A percentile compares a stretch with the other conserved stretches of the same genome.
These are phyloP conservation scores for Gilbertella persicaria DNA, from an alignment of 371 early-diverging fungal genomes.

Conservation along the genomic window DNA sequence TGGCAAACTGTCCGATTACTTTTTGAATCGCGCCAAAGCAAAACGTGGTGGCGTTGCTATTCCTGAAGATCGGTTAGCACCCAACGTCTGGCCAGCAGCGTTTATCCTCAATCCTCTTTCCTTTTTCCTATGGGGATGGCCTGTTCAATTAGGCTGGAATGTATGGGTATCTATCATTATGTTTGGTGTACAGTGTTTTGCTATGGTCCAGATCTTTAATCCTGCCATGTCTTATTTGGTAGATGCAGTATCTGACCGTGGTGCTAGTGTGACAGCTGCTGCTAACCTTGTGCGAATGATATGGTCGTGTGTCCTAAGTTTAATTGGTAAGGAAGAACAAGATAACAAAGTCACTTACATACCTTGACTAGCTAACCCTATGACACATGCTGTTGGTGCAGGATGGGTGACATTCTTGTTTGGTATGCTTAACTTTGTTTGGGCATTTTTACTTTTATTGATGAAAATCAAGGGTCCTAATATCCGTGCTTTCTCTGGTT, in stretches of 20 bases:
- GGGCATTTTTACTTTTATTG: conserved; percentile 44
- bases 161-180: conserved; percentile 58
- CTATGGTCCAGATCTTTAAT: conserved; percentile 57
- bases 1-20: conserved; percentile 54
- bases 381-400: conserved; percentile 47
- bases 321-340: conserved; percentile 41
- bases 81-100: conserved; percentile 58
- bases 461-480: conserved; percentile 36
- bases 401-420: conserved; percentile 44
- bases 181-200: conserved; percentile 61
- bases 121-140: conserved; percentile 61
- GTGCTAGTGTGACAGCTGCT: conserved; percentile 62
- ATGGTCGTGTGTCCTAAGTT: conserved; percentile 55
- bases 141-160: conserved; percentile 49
- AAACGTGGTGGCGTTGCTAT: conserved; percentile 51
- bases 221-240: conserved; percentile 57
- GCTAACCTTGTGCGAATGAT: conserved; percentile 60
- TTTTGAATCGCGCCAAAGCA: conserved; percentile 42
- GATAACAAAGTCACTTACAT: neutral
- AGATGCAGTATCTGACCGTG: conserved; percentile 59
- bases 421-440: conserved; percentile 46
- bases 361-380: conserved; percentile 37
- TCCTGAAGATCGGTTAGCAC: conserved; percentile 59
- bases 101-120: conserved; percentile 57
- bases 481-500: conserved; percentile 36